phyloP scores from a whole-genome alignment of 2,329 filamentous ascomycete species.

The Phaeosphaeria sp. region DNA sequence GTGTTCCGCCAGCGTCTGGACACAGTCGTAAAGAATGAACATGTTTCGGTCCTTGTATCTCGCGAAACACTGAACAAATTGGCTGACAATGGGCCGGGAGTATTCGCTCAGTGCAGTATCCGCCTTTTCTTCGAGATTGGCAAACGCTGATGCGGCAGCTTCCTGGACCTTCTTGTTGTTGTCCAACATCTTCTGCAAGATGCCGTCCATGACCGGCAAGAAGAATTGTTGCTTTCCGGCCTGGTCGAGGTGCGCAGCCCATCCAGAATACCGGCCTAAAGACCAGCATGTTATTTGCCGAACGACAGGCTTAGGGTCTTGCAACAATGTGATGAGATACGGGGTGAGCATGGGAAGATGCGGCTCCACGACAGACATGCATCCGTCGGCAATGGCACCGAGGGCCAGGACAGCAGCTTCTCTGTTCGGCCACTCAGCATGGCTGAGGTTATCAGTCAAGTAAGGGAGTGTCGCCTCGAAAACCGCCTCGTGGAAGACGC shows the following conservation, averaged over 20 bases:
- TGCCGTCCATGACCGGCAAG: slow-evolving; percentile 95
- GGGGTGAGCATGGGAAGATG: slow-evolving; percentile 90
- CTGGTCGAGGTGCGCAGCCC: slow-evolving; percentile 80
- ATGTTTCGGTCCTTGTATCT: slow-evolving; percentile 99
- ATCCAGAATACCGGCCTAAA: slow-evolving; percentile 87
- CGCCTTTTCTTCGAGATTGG: slow-evolving; percentile 93
- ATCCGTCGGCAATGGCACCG: slow-evolving; percentile 93
- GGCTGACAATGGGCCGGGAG: slow-evolving; percentile 85
- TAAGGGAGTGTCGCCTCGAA: slow-evolving; percentile 94
- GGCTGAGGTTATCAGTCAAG: slow-evolving; percentile 85
- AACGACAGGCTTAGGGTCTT: slow-evolving; percentile 87
- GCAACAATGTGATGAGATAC: slow-evolving; percentile 84
- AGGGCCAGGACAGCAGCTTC: slow-evolving; percentile 94
- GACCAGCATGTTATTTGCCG: slow-evolving; percentile 99
- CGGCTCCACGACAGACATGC: slow-evolving; percentile 85
- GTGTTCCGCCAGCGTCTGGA: slow-evolving; percentile 93
- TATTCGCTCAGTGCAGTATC: slow-evolving; percentile 82
- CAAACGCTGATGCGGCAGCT: slow-evolving; percentile 93
- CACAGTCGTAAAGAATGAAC: slow-evolving; percentile 98
- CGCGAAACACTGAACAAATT: slow-evolving; percentile 89
- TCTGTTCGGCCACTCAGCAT: slow-evolving; percentile 87
- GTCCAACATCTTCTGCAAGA: slow-evolving; percentile 93
- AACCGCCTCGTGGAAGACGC: slow-evolving; percentile 84
- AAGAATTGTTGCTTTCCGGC: slow-evolving; percentile 79
- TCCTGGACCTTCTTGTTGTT: slow-evolving; percentile 98